phyloP scores from a whole-genome alignment of 306 rosid species.

The Pyrus betulifolia region DNA sequence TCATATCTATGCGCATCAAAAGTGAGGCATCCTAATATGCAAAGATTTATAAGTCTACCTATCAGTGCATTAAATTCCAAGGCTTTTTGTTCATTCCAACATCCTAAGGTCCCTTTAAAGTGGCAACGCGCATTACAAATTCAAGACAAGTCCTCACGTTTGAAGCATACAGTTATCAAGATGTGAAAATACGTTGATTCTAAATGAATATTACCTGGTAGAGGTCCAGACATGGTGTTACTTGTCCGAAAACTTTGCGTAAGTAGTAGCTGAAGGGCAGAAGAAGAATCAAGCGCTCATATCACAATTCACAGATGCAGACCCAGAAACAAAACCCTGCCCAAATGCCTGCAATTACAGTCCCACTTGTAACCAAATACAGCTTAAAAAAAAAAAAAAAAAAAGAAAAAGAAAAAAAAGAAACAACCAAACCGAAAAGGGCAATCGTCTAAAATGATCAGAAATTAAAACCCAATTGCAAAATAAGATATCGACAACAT shows the following conservation, averaged over 20 bases:
- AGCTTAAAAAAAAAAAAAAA: background rate
- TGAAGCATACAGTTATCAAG: background rate
- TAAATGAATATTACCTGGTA: conserved; percentile 13
- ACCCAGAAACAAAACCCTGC: conserved; percentile 30
- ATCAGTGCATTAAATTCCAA: background rate
- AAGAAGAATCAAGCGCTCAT: conserved; percentile 55
- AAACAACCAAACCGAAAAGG: background rate
- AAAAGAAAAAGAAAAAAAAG: too few relatives aligned
- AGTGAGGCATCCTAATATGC: background rate
- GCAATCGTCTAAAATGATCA: background rate
- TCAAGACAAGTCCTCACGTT: background rate
- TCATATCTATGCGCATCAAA: background rate
- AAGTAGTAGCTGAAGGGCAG: conserved; percentile 6
- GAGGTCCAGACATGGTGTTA: conserved; percentile 38
- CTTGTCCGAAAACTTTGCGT: background rate
- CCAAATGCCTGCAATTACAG: conserved; percentile 45
- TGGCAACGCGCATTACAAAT: background rate
- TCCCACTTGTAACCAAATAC: conserved; percentile 1
- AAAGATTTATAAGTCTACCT: background rate
- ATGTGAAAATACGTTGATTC: background rate
- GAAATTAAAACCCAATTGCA: background rate
- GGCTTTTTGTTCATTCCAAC: background rate
- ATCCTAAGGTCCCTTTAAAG: background rate
- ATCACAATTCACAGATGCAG: conserved; percentile 37
- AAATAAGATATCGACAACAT: background rate